Evolutionary conservation across 1,139 yeast species (phyloP), one percentile per base, ranked within the genome.

Genomic region (Blastobotrys arbuscula): DNA sequence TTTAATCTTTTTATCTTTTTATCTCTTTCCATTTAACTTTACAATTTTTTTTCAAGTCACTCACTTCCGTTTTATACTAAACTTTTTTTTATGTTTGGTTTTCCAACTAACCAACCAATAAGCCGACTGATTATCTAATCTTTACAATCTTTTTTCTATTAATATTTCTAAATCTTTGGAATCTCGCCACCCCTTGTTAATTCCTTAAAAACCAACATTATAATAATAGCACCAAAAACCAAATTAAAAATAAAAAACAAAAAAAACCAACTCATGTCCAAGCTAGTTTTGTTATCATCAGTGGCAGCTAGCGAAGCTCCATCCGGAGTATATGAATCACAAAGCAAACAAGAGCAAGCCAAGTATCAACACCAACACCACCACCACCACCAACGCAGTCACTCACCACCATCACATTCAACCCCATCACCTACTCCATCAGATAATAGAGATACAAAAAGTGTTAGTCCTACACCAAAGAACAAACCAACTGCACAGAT

Each of bases 401-500:
- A 34, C 15, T 34, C 38, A 19, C 15, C 40, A 12, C 33, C 45
- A 3, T 4, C 39, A 2, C 13, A 16, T 20, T 19, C 15, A 15
- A 7, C 18, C 2, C 26, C 21, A 6, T 8, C 44, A 10, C 18
- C 38, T 12, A 13, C 39, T 12, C 19, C 44, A 15, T 18, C 39
- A 8, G 19, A 15, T 33, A 18, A 16, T 2, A 18, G 6, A 16
- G 23, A 36, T 18, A 5, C n/a, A 19, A 36, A 36, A 18, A 21
- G 21, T n/a, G 13, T 12, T 21, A 36, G 21, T 13, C 20, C 28
- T 9, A 20, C 35, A 30, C 42, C 23, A 8, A 18, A 30, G 42
- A 40, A 44, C 15, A 41, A 38, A 16, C 53, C 53, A 15, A 39
- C 59, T 8, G 63, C 64, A 20, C 82, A 77, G 57, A 72, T 75